Percentiles rank a stretch among this genome's conserved stretches.
Evolutionary conservation across 208 protist genomes (phyloP).

Genomic region (Wallacemonas rigidus): DNA sequence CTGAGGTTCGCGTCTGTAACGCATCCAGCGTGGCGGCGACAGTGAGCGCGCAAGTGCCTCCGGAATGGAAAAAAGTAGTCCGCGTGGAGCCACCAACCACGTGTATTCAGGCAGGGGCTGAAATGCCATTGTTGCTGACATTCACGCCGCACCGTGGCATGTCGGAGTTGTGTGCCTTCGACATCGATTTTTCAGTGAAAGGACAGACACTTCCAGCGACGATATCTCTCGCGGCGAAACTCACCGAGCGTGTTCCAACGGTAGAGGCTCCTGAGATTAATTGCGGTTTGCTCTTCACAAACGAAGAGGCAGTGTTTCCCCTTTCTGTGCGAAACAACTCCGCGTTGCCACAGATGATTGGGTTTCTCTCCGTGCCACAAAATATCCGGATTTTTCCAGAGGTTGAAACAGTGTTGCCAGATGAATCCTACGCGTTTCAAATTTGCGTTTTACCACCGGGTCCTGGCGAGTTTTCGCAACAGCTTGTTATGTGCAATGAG

Average conservation of each 20-base stretch:
- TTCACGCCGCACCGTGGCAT: constrained; percentile 15
- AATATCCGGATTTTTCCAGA: constrained; percentile 44
- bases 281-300: constrained; percentile 28
- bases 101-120: constrained; percentile 45
- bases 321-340: constrained; percentile 46
- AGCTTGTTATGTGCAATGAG: constrained; percentile 48
- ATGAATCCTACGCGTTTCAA: constrained; percentile 37
- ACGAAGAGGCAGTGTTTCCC: constrained; percentile 32
- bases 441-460: constrained; percentile 38
- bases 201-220: constrained; percentile 45
- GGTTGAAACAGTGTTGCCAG: constrained; percentile 27
- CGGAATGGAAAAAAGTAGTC: constrained; percentile 15
- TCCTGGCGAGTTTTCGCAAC: constrained; percentile 38
- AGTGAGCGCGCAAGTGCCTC: constrained; percentile 23
- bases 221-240: constrained; percentile 31
- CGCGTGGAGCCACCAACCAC: constrained; percentile 34
- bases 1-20: constrained; percentile 67
- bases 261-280: constrained; percentile 30
- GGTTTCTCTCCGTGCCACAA: constrained; percentile 41
- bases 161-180: not conserved
- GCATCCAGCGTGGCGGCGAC: constrained; percentile 54
- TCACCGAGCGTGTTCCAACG: constrained; percentile 37
- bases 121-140: constrained; percentile 15
- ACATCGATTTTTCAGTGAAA: constrained; percentile 37
- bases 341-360: constrained; percentile 42